A percentile compares a stretch with the other conserved stretches of the same genome.
These are phyloP conservation scores for Colletotrichum chrysophilum DNA, from an alignment of 2,329 filamentous ascomycete genomes.

Conservation along the genomic window DNA sequence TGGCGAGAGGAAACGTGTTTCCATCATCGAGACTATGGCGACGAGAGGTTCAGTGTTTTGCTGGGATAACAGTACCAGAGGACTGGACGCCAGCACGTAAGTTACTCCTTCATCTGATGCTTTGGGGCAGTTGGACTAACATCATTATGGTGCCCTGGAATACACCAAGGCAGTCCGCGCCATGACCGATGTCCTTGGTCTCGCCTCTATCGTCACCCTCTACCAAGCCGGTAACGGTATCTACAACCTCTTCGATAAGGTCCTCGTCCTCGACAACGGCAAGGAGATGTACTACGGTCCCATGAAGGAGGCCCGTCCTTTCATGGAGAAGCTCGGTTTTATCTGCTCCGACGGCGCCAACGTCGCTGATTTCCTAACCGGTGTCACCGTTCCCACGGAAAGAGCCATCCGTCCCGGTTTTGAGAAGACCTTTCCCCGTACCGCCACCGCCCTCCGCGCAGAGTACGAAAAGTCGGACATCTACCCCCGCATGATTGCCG, in stretches of 20 bases:
- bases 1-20: conserved; percentile 73
- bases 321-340: conserved; percentile 71
- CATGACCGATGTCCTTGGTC: conserved; percentile 66
- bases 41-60: conserved; percentile 64
- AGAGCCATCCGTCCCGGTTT: conserved; percentile 58
- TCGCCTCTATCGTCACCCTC: conserved; percentile 66
- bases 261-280: conserved; percentile 70
- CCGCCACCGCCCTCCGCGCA: conserved; percentile 44
- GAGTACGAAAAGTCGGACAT: conserved; percentile 59
- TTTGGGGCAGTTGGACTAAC: not conserved
- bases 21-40: conserved; percentile 68
- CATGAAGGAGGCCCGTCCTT: conserved; percentile 60
- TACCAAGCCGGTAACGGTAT: conserved; percentile 76
- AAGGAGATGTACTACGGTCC: conserved; percentile 71
- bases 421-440: conserved; percentile 50
- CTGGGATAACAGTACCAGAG: conserved; percentile 72
- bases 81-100: conserved; percentile 67
- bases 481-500: conserved; percentile 52
- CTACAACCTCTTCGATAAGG: conserved; percentile 74
- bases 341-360: conserved; percentile 66
- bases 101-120: conserved; percentile 9
- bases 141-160: conserved; percentile 52
- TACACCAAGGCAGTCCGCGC: conserved; percentile 66
- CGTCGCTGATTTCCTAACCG: conserved; percentile 69
- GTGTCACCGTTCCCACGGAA: conserved; percentile 71